phyloP scores from a whole-genome alignment of 768 basidiomycete species.

The Rhodosporidiobolus odoratus region DNA sequence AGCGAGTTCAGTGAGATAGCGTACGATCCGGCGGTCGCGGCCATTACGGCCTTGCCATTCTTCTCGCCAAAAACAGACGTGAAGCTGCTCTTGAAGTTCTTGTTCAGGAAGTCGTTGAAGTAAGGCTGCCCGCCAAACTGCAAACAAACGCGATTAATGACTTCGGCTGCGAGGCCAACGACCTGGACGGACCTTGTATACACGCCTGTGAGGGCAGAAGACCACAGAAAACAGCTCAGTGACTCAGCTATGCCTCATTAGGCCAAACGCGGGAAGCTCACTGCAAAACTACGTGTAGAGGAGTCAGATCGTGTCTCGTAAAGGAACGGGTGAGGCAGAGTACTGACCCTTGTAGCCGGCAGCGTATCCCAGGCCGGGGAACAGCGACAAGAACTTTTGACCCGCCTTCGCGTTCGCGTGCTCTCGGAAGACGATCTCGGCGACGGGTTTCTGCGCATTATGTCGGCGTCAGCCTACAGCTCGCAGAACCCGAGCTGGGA shows the following conservation, averaged over 20 bases:
- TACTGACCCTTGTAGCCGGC: conserved; percentile 76
- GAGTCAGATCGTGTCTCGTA: background rate
- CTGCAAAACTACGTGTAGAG: conserved; percentile 36
- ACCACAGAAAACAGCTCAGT: background rate
- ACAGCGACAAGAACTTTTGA: conserved; percentile 78
- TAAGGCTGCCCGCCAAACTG: conserved; percentile 98
- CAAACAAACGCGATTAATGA: conserved; percentile 53
- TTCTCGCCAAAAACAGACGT: conserved; percentile 83
- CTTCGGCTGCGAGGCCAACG: background rate
- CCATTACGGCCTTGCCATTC: conserved; percentile 91
- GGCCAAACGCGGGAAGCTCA: background rate
- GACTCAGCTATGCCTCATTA: background rate
- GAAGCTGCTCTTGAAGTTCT: conserved; percentile 74
- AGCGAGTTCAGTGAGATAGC: conserved; percentile 36
- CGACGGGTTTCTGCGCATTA: conserved; percentile 44
- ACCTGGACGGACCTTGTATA: conserved; percentile 35
- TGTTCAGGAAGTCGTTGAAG: conserved; percentile 85
- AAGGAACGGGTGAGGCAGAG: background rate
- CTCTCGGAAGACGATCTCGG: conserved; percentile 82
- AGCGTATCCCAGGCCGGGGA: conserved; percentile 95
- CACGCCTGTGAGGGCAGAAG: conserved; percentile 17
- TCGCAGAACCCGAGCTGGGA: background rate
- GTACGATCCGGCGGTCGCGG: conserved; percentile 88
- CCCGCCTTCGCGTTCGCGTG: conserved; percentile 63
- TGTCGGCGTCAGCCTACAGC: background rate